Evolutionary conservation across 805 yeast genomes (phyloP).

Genomic region (Candida bentonensis): DNA sequence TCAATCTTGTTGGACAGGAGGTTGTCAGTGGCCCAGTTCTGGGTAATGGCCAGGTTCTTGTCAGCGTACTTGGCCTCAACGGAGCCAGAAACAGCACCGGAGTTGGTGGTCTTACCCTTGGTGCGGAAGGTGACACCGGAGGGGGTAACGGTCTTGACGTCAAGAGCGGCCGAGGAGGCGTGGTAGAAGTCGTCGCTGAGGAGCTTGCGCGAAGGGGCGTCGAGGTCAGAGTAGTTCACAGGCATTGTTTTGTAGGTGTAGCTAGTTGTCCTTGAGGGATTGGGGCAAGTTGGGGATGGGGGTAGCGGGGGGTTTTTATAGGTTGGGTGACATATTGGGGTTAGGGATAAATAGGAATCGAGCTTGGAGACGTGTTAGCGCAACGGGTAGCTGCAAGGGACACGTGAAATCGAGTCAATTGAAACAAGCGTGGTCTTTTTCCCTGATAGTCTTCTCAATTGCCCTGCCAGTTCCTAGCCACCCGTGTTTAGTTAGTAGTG

Average conservation of each 20-base stretch:
- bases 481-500: too few species aligned
- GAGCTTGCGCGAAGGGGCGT: slow-evolving; percentile 77
- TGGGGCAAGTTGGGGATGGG: background rate
- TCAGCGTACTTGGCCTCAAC: slow-evolving; percentile 87
- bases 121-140: slow-evolving; percentile 92
- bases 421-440: too few species aligned
- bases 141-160: slow-evolving; percentile 85
- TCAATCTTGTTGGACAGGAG: slow-evolving; percentile 86
- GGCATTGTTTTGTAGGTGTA: slow-evolving; percentile 1
- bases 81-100: slow-evolving; percentile 72
- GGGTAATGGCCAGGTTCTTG: slow-evolving; percentile 90
- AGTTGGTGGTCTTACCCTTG: slow-evolving; percentile 77
- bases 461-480: too few species aligned
- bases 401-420: too few species aligned
- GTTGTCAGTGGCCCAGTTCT: slow-evolving; percentile 96
- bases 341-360: too few species aligned
- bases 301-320: background rate
- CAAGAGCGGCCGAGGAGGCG: slow-evolving; percentile 72
- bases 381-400: too few species aligned
- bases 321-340: too few species aligned
- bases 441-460: too few species aligned
- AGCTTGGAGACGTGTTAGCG: too few species aligned
- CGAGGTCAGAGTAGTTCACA: slow-evolving; percentile 48
- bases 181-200: slow-evolving; percentile 89
- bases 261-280: too few species aligned